Base-by-base conservation (phyloP, 441 rosid species). In the Aquilaria agallochum region DNA sequence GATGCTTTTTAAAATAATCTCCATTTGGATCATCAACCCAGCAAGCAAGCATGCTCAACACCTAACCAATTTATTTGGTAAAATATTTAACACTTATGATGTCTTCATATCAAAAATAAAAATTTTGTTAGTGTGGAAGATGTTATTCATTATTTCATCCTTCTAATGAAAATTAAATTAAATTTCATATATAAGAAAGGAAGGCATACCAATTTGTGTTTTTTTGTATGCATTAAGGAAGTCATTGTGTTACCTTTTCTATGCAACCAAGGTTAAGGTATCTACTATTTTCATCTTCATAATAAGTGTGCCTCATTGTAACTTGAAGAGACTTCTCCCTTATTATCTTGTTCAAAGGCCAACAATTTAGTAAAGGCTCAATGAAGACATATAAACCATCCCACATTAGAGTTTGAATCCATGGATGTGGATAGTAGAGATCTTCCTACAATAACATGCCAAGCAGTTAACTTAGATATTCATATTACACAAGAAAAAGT, bases 381-480 rank as follows among this genome's bases (percentile, higher is more conserved):
- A 68, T 60, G 4, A 72, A 57, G 13, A 58, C 45, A 64, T 83
- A 79, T 5, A 84, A 68, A 32, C 77, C 33, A 45, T 85, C 91
- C 91, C 91, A 86, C 57, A 83, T 72, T 53, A 86, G 11, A 30
- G 80, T 77, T 52, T 83, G 92, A 11, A 77, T 60, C 20, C 64
- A 27, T 1, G 86, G 80, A 62, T 78, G 87, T 10, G 20, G 20
- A 20, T 20, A 20, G 20, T 20, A 20, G 20, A 20, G 20, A 20
- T 20, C 20, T 20, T 20, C 20, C 20, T 20, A 20, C 20, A 20
- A 20, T 20, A 20, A 20, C 20, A 20, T 20, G 20, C 20, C 20
- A 84, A 83, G 67, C 81, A 79, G 55, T 79, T 71, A 5, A 75
- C 20, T 20, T 20, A 20, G 20, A 20, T 20, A 20, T 20, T 20